Evolutionary conservation across 2,329 filamentous ascomycete species (phyloP).

Genomic region (Cladosporium sp.): DNA sequence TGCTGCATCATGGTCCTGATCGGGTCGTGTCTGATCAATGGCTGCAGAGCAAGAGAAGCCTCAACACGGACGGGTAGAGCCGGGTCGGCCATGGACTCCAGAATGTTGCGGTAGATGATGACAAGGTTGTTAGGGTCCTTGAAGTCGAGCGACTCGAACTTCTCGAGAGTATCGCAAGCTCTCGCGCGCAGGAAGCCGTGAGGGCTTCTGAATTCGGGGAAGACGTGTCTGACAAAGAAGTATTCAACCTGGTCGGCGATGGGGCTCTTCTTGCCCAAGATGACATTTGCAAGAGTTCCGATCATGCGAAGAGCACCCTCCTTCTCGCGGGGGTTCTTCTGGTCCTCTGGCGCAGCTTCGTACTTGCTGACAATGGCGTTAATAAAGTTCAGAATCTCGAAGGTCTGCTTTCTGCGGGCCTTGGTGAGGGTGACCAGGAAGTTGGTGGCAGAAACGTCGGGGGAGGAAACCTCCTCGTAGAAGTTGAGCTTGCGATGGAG

Average conservation of each 20-base stretch:
- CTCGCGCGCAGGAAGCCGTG: conserved; percentile 90
- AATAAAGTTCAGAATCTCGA: conserved; percentile 88
- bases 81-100: conserved; percentile 94
- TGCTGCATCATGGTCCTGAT: conserved; percentile 95
- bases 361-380: conserved; percentile 94
- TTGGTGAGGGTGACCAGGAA: conserved; percentile 95
- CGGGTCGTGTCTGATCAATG: conserved; percentile 89
- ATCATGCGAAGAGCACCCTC: conserved; percentile 97
- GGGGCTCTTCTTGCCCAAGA: conserved; percentile 95
- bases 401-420: conserved; percentile 89
- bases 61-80: conserved; percentile 91
- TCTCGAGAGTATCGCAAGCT: conserved; percentile 95
- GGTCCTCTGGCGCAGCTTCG: conserved; percentile 73
- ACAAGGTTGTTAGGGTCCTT: conserved; percentile 94
- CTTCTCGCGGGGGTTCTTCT: conserved; percentile 93
- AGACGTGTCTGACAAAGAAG: conserved; percentile 96
- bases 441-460: conserved; percentile 92
- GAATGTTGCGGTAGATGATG: conserved; percentile 91
- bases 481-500: conserved; percentile 96
- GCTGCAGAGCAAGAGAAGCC: conserved; percentile 87
- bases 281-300: conserved; percentile 86
- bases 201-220: conserved; percentile 90
- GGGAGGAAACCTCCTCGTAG: conserved; percentile 93
- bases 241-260: conserved; percentile 97
- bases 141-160: conserved; percentile 96